Conservation (phyloP, 305 asterid genomes). For the Petunia hybrid region DNA sequence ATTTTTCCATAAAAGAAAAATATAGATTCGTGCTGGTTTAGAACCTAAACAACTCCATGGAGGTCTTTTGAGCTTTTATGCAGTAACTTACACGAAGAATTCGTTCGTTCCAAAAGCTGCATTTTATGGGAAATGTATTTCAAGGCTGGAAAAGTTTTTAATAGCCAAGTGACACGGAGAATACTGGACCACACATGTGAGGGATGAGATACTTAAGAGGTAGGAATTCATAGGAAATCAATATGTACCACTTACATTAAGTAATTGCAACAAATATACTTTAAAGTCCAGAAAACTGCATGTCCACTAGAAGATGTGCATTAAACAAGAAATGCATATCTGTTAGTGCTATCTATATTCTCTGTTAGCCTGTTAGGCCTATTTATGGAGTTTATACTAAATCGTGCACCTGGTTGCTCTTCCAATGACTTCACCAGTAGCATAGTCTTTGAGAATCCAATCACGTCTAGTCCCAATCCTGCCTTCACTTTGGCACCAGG, state of each 20-base stretch:
- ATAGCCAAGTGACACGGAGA: neutral
- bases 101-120: neutral
- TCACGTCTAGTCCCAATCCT: conserved; percentile 92
- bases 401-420: conserved; percentile 80
- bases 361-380: neutral
- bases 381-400: conserved; percentile 9
- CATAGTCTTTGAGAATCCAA: conserved; percentile 85
- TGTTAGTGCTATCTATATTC: neutral
- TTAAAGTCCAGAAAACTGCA: neutral
- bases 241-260: neutral
- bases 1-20: conserved; percentile 3
- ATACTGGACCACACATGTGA: neutral
- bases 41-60: neutral
- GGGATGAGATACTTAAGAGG: neutral
- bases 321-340: neutral
- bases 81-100: conserved; percentile 1
- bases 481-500: conserved; percentile 98
- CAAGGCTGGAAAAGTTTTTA: neutral
- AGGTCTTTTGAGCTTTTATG: conserved; percentile 15
- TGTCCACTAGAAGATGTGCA: neutral
- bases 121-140: neutral
- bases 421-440: conserved; percentile 87
- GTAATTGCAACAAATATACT: conserved; percentile 2
- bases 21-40: conserved; percentile 3
- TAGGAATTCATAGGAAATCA: neutral